phyloP scores from a whole-genome alignment of 2,329 filamentous ascomycete species.

The Aspergillus neoniger region DNA sequence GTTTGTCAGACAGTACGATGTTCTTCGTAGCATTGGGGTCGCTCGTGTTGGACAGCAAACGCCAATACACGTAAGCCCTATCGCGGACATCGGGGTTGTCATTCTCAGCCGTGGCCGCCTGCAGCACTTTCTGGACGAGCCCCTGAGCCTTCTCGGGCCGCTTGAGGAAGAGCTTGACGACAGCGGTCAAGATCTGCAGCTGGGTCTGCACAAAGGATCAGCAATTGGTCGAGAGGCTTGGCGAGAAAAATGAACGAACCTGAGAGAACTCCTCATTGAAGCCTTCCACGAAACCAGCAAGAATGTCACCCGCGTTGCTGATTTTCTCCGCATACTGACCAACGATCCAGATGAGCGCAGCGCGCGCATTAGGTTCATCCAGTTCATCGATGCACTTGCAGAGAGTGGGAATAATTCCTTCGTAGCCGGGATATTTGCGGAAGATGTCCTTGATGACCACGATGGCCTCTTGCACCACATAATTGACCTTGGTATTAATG shows the following conservation, averaged over 20 bases:
- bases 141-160: slow-evolving; percentile 89
- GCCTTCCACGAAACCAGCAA: slow-evolving; percentile 85
- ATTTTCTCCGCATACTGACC: slow-evolving; percentile 99
- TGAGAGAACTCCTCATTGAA: slow-evolving; percentile 97
- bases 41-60: slow-evolving; percentile 75
- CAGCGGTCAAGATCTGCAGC: slow-evolving; percentile 92
- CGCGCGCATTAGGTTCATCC: slow-evolving; percentile 88
- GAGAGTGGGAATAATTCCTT: slow-evolving; percentile 93
- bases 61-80: slow-evolving; percentile 97
- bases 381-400: slow-evolving; percentile 97
- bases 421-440: slow-evolving; percentile 94
- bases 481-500: slow-evolving; percentile 97
- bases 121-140: slow-evolving; percentile 90
- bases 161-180: slow-evolving; percentile 96
- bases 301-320: slow-evolving; percentile 93
- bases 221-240: slow-evolving; percentile 10
- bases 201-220: slow-evolving; percentile 68
- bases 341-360: slow-evolving; percentile 96
- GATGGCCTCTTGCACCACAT: slow-evolving; percentile 96
- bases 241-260: slow-evolving; percentile 52
- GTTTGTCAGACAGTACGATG: slow-evolving; percentile 90
- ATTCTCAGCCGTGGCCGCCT: slow-evolving; percentile 88
- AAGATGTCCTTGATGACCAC: slow-evolving; percentile 99
- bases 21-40: slow-evolving; percentile 90
- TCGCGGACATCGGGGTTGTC: slow-evolving; percentile 98